Percentiles rank a stretch among this genome's conserved stretches.
These are phyloP conservation scores for Aristolochia fimbriata DNA, from an alignment of 164 flowering plant species.

Conservation along the genomic window DNA sequence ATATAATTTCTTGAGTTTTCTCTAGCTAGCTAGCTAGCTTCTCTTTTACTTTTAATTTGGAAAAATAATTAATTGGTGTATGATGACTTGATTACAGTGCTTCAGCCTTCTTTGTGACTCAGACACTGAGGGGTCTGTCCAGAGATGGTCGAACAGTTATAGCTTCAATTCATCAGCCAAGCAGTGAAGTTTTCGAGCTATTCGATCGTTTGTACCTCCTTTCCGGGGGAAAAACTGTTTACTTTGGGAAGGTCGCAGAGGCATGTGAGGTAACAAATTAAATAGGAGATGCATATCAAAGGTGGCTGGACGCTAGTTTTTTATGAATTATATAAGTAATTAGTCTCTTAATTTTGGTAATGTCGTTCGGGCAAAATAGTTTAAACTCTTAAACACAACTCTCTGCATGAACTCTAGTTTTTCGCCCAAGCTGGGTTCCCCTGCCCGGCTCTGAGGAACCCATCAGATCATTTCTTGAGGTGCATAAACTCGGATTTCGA, in stretches of 20 bases:
- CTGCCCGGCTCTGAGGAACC: conserved; percentile 90
- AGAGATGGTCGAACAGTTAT: conserved; percentile 88
- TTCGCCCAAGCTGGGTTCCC: conserved; percentile 96
- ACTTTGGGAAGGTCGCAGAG: conserved; percentile 85
- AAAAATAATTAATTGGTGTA: background rate
- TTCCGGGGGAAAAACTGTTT: conserved; percentile 80
- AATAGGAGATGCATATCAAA: too few species aligned
- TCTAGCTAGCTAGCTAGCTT: too few species aligned
- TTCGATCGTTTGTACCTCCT: conserved; percentile 83
- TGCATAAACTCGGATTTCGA: conserved; percentile 93
- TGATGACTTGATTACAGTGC: conserved; percentile 40
- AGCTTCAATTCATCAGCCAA: conserved; percentile 94
- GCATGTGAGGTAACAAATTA: conserved; percentile 63
- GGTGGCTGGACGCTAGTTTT: too few species aligned
- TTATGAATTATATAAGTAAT: too few species aligned
- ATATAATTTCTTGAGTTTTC: too few species aligned
- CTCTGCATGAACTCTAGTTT: conserved; percentile 38
- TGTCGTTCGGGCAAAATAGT: background rate
- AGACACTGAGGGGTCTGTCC: conserved; percentile 69
- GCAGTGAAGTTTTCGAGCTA: conserved; percentile 94
- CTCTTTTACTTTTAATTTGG: too few species aligned
- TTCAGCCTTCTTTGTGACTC: conserved; percentile 91
- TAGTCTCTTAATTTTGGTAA: too few species aligned
- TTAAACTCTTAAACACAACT: background rate
- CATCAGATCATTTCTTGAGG: conserved; percentile 90